Conservation (phyloP, 305 asterid genomes). For the Ruellia speciosa region DNA sequence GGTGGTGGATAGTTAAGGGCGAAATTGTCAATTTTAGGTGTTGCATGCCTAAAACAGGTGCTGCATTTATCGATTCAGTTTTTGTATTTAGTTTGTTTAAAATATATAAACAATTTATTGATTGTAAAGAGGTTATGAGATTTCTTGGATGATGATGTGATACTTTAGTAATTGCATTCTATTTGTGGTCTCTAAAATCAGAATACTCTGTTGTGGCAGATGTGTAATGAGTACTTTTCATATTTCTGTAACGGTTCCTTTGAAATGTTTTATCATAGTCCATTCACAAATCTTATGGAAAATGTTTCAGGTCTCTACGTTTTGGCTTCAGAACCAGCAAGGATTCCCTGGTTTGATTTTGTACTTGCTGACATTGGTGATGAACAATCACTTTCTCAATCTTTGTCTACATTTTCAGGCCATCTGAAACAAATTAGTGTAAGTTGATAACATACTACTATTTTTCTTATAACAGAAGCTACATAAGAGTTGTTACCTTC, state of each 20-base stretch:
- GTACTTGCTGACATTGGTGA: conserved; percentile 98
- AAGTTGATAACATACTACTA: conserved; percentile 33
- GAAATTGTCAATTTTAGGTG: no score
- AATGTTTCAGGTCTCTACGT: conserved; percentile 77
- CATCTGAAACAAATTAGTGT: conserved; percentile 96
- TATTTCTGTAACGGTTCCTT: neutral
- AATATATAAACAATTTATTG: neutral
- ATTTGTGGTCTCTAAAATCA: conserved; percentile 3
- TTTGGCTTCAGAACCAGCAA: conserved; percentile 86
- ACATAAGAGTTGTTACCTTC: conserved; percentile 12
- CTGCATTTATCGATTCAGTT: no score
- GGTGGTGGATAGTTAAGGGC: no score
- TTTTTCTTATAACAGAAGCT: conserved; percentile 10
- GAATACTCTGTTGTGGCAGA: neutral
- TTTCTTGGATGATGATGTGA: neutral
- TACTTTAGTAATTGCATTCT: conserved; percentile 4
- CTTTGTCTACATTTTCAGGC: conserved; percentile 96
- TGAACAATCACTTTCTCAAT: conserved; percentile 92
- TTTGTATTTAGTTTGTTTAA: no score
- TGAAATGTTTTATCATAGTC: neutral
- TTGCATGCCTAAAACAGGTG: no score
- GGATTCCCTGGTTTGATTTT: conserved; percentile 95
- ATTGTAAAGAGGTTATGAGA: neutral
- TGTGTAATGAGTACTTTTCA: neutral
- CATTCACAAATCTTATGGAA: conserved; percentile 8